A percentile compares a stretch with the other conserved stretches of the same genome.
Conservation (phyloP, 2,329 filamentous ascomycete genomes). For the Seiridium unicorne region DNA sequence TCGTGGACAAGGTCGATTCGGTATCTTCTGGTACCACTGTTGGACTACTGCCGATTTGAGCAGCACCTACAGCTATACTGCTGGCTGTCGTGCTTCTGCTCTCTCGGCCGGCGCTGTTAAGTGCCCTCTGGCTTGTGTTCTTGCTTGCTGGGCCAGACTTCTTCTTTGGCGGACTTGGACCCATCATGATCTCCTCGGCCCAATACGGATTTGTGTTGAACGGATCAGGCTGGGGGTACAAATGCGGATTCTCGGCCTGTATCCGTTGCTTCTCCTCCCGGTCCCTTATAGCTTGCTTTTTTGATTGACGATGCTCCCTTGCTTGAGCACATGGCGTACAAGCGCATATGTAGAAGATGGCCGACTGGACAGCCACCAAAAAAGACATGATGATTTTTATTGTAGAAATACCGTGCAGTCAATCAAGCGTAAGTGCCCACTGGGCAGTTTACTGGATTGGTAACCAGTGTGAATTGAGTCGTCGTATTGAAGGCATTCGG, state of each 20-base stretch:
- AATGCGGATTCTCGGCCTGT: conserved; percentile 67
- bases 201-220: conserved; percentile 88
- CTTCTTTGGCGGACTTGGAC: conserved; percentile 70
- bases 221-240: conserved; percentile 77
- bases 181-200: conserved; percentile 81
- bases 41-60: conserved; percentile 37
- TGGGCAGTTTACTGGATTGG: not conserved
- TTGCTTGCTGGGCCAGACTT: conserved; percentile 47
- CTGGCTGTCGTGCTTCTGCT: conserved; percentile 37
- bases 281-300: conserved; percentile 67
- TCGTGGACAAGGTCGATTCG: conserved; percentile 32
- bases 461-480: not conserved
- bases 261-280: conserved; percentile 63
- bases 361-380: conserved; percentile 66
- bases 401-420: not conserved
- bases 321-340: conserved; percentile 77
- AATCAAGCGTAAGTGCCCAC: not conserved
- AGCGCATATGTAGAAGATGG: conserved; percentile 74
- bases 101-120: conserved; percentile 57
- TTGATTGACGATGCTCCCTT: conserved; percentile 67
- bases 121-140: conserved; percentile 57
- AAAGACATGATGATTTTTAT: conserved; percentile 42
- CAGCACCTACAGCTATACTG: conserved; percentile 32
- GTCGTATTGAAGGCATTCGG: not conserved
- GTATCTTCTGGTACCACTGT: conserved; percentile 48